Base-by-base conservation (phyloP, 139 green algal species). In the Trebouxia sp. region DNA sequence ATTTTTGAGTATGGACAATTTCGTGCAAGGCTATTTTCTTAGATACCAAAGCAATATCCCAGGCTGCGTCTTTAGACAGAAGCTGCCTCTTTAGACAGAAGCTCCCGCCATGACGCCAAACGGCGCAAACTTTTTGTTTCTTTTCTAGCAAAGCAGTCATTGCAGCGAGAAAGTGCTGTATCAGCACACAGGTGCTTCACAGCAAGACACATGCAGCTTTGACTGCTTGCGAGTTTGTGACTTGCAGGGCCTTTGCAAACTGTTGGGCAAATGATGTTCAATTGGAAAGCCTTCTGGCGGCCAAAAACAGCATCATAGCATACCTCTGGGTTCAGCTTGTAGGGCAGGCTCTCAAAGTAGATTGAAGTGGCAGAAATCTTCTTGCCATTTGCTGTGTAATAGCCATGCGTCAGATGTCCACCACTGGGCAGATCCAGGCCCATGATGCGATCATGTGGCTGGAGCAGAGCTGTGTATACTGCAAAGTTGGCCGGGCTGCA, bases 401-500 rank as follows among this genome's bases (percentile, higher is more conserved):
- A 98, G 48, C 93, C 93, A 81, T 97, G 93, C 9, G 93, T 97
- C 43, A 97, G 84, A 77, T 97, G 93, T n/a, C 93, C 93, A 9
- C 93, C 93, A 24, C 75, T 89, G 51, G 93, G 93, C 65, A 97
- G 85, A 85, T 97, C 93, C 35, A 97, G 84, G 28, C 93, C 93
- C 93, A 97, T 97, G 82, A 97, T 93, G 66, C 92, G 85, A 82
- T 97, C 93, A 70, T 96, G 91, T 0, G 93, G 93, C 14, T 93
- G 55, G 6, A 97, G 86, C 43, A 97, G 85, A 22, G 88, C 93
- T 32, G 92, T 96, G 90, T 96, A 97, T 12, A 96, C 93, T 9
- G 96, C 96, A 88, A 99, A 97, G 88, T 99, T 99, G 48, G 96
- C 96, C n/a, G 96, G 96, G 74, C 90, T 94, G 88, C 83, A 75